Base-by-base conservation (phyloP, 768 basidiomycete species). In the Calocybe indica region DNA sequence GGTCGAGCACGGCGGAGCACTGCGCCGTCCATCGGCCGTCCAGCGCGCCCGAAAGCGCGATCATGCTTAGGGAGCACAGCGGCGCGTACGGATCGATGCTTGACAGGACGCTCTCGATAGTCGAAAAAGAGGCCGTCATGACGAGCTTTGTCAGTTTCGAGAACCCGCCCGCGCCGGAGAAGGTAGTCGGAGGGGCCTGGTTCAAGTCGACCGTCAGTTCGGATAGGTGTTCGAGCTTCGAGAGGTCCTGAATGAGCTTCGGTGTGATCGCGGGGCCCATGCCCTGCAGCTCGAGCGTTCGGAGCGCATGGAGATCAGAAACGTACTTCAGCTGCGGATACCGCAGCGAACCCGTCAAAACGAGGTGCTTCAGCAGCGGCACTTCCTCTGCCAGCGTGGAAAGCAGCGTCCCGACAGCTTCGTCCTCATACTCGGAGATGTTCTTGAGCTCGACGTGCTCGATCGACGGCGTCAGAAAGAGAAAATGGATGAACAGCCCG, bases 381-480 rank as follows among this genome's bases (percentile, higher is more conserved):
- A 43, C 39, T 30, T 46, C 43, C 31, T 45, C 43, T 7, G 34
- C 32, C 11, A 52, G 31, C 7, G 43, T 42, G 7, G 47, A 43
- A 12, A 52, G 39, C 7, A 52, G 33, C n/a, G 43, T 46, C 11
- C 48, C 51, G 14, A 52, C 32, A 5, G 48, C 43, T 41, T 37
- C 14, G 32, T 49, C 48, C 11, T 42, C 40, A 6, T 30, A 22
- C 12, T 43, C 45, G 12, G 45, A 8, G 7, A 38, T 5, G 15
- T 40, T 22, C 22, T 31, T 28, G 38, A 47, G 31, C 5, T 47
- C 37, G 10, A 47, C 30, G 37, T n/a, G 30, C 28, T 47, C 12
- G 5, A 47, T 37, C n/a, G 46, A 35, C 7, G 46, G 46, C 7
- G 46, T 35, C 5, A 47, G 46, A 30, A 47, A 47, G 28, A 47